Conservation (phyloP, 78 protist genomes). For the Guillardia theta region DNA sequence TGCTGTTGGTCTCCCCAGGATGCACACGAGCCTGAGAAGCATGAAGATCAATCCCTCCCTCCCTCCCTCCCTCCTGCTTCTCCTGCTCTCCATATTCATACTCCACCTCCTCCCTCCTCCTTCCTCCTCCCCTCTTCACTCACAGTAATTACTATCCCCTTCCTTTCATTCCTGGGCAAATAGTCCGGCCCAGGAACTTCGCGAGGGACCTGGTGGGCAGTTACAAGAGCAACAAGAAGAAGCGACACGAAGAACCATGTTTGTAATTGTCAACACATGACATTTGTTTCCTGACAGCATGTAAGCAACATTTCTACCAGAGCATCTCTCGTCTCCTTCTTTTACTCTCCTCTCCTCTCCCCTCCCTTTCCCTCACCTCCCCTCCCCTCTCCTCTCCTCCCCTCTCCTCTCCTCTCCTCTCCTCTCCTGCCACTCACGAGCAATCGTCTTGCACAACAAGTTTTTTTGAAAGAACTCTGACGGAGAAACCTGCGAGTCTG, state of each 20-base stretch:
- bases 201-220: background rate
- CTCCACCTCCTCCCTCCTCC: background rate
- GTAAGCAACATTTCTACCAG: background rate
- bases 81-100: background rate
- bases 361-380: background rate
- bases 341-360: background rate
- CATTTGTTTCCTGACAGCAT: background rate
- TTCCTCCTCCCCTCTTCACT: background rate
- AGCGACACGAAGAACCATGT: too few relatives aligned
- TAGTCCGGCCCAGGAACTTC: too few relatives aligned
- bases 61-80: background rate
- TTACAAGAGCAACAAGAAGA: background rate
- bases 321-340: background rate
- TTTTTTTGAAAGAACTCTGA: too few relatives aligned
- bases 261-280: background rate
- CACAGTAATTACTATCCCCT: background rate
- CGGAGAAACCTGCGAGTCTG: too few relatives aligned
- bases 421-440: too few relatives aligned
- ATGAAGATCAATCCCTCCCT: background rate
- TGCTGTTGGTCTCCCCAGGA: constrained; percentile 76
- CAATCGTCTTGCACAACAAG: too few relatives aligned
- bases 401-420: background rate
- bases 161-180: background rate
- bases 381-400: background rate
- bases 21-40: background rate